Percentiles rank a stretch among this genome's conserved stretches.
Conservation (phyloP, 192 early-diverging fungal species). For the Dissophora ornata region DNA sequence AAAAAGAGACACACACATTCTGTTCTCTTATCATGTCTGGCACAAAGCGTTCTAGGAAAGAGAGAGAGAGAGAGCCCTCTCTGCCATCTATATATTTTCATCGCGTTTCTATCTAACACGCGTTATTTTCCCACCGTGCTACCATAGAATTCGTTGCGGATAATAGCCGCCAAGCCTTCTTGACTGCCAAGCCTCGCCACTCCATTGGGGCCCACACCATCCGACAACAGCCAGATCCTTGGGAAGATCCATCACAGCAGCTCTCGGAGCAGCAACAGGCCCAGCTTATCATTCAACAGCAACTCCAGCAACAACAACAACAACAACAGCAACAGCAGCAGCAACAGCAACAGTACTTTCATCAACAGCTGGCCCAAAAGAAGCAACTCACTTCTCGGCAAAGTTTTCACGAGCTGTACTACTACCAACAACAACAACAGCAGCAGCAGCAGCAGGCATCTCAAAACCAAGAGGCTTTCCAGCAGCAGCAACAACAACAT, state of each 20-base stretch:
- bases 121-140: too few species aligned
- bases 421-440: conserved; percentile 25
- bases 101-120: too few species aligned
- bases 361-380: conserved; percentile 18
- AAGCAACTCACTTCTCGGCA: conserved; percentile 21
- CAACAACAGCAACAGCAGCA: conserved; percentile 4
- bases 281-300: conserved; percentile 3
- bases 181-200: conserved; percentile 30
- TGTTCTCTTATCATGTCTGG: too few species aligned
- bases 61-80: background rate
- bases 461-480: conserved; percentile 12
- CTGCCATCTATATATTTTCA: too few species aligned
- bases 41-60: too few species aligned
- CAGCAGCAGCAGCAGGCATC: conserved; percentile 16
- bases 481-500: conserved; percentile 27
- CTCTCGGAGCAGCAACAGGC: conserved; percentile 10
- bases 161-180: conserved; percentile 14
- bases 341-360: conserved; percentile 14
- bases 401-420: conserved; percentile 28
- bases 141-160: conserved; percentile 27
- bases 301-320: conserved; percentile 14
- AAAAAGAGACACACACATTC: too few species aligned
- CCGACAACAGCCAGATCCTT: conserved; percentile 24
- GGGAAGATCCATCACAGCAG: conserved; percentile 18
- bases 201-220: conserved; percentile 18